Evolutionary conservation across 2,329 filamentous ascomycete genomes (phyloP).

Genomic region (Zasmidium citrigriseum): DNA sequence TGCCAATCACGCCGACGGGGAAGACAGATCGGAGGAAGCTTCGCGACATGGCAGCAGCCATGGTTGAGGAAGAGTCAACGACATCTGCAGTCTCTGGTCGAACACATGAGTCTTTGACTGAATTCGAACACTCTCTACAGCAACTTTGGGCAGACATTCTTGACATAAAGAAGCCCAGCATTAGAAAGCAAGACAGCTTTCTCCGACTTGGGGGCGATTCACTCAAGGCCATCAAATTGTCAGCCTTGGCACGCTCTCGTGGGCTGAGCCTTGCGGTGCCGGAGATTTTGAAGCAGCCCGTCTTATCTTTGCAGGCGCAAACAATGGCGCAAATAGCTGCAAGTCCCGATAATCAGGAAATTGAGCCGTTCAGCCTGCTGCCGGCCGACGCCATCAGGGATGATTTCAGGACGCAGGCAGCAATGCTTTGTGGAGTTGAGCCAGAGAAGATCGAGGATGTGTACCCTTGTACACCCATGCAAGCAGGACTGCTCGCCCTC

Average conservation of each 20-base stretch:
- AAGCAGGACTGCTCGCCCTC: slow-evolving; percentile 51
- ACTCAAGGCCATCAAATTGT: slow-evolving; percentile 59
- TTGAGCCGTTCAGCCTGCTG: slow-evolving; percentile 37
- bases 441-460: slow-evolving; percentile 45
- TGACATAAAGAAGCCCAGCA: slow-evolving; percentile 42
- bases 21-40: slow-evolving; percentile 65
- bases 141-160: slow-evolving; percentile 54
- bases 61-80: neutral
- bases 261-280: neutral
- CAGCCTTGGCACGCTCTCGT: neutral
- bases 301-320: neutral
- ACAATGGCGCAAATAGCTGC: neutral
- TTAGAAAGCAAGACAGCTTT: slow-evolving; percentile 68
- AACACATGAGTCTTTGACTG: neutral
- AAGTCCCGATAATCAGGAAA: neutral
- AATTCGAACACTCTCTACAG: slow-evolving; percentile 24
- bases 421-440: slow-evolving; percentile 1
- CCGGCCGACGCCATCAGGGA: neutral
- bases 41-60: slow-evolving; percentile 44
- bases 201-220: slow-evolving; percentile 75
- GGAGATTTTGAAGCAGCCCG: neutral
- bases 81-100: too few species aligned
- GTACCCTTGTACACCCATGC: slow-evolving; percentile 57
- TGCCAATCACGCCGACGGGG: slow-evolving; percentile 70
- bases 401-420: neutral